Percentiles rank a stretch among this genome's conserved stretches.
phyloP scores from a whole-genome alignment of 768 basidiomycete species.

The Sporobolomyces pararoseus region DNA sequence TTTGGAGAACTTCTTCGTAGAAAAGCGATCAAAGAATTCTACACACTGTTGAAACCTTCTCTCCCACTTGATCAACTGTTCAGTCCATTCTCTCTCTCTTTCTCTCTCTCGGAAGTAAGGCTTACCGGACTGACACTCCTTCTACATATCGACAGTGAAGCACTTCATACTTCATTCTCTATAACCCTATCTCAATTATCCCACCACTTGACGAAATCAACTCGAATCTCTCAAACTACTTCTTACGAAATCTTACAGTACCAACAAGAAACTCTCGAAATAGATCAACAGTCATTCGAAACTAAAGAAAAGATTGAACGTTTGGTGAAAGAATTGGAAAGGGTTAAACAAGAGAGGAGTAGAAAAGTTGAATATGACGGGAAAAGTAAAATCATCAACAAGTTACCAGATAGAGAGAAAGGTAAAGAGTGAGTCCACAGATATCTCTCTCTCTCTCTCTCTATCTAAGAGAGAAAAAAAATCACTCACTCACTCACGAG shows the following conservation, averaged over 20 bases:
- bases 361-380: conserved; percentile 38
- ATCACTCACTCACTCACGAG: background rate
- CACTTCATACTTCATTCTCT: conserved; percentile 16
- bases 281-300: conserved; percentile 1
- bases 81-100: background rate
- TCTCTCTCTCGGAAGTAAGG: background rate
- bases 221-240: conserved; percentile 2
- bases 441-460: background rate
- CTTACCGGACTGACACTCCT: too few relatives aligned
- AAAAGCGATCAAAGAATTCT: conserved; percentile 28
- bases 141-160: conserved; percentile 1
- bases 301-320: background rate
- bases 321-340: background rate
- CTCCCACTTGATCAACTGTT: conserved; percentile 9
- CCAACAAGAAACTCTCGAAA: background rate
- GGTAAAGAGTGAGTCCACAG: conserved; percentile 29
- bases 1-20: background rate
- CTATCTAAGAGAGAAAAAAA: background rate
- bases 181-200: conserved; percentile 23
- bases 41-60: conserved; percentile 8
- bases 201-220: conserved; percentile 9
- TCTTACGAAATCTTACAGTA: conserved; percentile 19
- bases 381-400: conserved; percentile 2
- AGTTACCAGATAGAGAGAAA: conserved; percentile 20
- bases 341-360: conserved; percentile 30